Base-by-base conservation (phyloP, 2,329 filamentous ascomycete species). In the Cercospora zeae-maydis region DNA sequence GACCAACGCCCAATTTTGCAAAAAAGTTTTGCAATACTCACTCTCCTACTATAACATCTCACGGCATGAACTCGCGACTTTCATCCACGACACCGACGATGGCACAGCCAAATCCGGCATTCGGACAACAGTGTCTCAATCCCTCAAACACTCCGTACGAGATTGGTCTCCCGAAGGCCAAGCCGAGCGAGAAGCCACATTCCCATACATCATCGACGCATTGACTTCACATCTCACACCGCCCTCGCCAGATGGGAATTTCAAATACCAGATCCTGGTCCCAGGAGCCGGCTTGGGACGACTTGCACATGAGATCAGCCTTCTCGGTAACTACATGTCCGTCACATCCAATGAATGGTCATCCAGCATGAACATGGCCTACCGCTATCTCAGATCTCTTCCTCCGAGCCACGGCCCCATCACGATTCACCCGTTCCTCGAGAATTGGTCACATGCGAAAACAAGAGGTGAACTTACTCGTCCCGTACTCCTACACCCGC, bases 281-380 rank as follows among this genome's bases (percentile, higher is more conserved):
- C 93, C 93, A 0, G 93, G 93, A 0, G 91, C 92, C 2, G 93
- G 93, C 0, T 80, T 97, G 2, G 93, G 91, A 2, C 84, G 93
- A 4, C 80, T 97, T 2, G 90, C 96, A 0, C 95, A 95, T 71
- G 93, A 97, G 11, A 65, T 68, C 57, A 81, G 96, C 14, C 91
- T 88, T 72, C 79, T 80, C 27, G 80, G 79, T 1, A 91, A 93
- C 13, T 93, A 86, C 75, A 27, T 63, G 8, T 78, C 84, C 13
- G 84, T 86, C 0, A 91, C 96, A 74, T 92, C 92, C 27, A 96
- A 96, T 73, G 78, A 97, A 76, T 95, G 96, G 66, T 96, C 92
- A 1, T 96, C 95, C 73, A 92, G 96, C 75, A 91, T 96, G 75
- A 84, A 97, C 21, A 82, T 96, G 65, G 91, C 91, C 1, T 93